A percentile compares a stretch with the other conserved stretches of the same genome.
phyloP scores from a whole-genome alignment of 2,329 filamentous ascomycete species.

The Chrysosporium queenslandicum region DNA sequence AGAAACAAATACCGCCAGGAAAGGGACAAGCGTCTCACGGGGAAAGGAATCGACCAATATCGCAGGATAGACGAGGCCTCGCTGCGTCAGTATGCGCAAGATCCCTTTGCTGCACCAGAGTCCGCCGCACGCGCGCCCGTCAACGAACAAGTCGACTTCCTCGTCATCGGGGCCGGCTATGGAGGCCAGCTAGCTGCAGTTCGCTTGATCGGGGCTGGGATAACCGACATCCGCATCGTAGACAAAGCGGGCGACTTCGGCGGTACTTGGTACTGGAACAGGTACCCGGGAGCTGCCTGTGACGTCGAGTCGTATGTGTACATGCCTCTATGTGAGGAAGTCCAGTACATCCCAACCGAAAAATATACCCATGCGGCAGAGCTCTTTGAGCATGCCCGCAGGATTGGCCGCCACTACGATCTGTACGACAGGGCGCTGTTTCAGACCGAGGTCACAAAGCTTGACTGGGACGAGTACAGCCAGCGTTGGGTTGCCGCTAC shows the following conservation, averaged over 20 bases:
- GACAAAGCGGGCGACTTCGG: conserved; percentile 41
- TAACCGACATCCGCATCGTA: conserved; percentile 26
- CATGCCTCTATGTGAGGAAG: conserved; percentile 51
- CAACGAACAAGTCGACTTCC: background rate
- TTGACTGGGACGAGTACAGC: conserved; percentile 40
- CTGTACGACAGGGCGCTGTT: conserved; percentile 40
- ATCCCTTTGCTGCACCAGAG: background rate
- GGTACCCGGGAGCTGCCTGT: conserved; percentile 43
- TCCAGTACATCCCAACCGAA: conserved; percentile 47
- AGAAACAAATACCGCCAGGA: background rate
- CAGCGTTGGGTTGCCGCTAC: conserved; percentile 26
- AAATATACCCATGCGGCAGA: conserved; percentile 40
- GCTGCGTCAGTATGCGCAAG: background rate
- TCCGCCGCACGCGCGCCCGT: background rate
- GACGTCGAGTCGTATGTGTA: conserved; percentile 53
- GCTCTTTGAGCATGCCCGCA: conserved; percentile 40
- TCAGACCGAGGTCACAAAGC: conserved; percentile 34
- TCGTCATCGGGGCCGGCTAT: background rate
- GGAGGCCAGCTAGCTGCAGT: background rate
- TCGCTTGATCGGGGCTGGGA: background rate
- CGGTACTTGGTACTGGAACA: conserved; percentile 42
- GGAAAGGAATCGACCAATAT: background rate
- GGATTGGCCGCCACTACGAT: conserved; percentile 37
- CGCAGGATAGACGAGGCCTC: background rate
- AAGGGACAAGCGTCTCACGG: background rate